A percentile compares a stretch with the other conserved stretches of the same genome.
phyloP scores from a whole-genome alignment of 257 asterid genomes.

The Parsonsia alboflavescens region DNA sequence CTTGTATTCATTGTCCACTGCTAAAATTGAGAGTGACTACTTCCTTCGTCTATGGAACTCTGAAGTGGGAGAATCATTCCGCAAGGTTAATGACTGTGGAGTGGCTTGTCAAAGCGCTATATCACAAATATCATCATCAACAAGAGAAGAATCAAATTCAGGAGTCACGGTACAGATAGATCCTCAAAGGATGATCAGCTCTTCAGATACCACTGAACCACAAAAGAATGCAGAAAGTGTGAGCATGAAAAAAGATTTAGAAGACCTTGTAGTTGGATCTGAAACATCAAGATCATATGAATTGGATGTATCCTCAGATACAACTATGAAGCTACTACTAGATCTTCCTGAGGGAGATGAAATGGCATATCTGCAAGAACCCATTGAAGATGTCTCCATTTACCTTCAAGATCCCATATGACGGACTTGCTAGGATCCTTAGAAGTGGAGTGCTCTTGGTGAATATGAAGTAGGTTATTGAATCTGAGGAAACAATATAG shows the following conservation, averaged over 20 bases:
- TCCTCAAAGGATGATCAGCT: conserved; percentile 18
- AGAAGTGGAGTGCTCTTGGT: neutral
- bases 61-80: conserved; percentile 50
- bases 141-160: conserved; percentile 37
- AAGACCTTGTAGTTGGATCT: conserved; percentile 21
- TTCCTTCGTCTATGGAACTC: conserved; percentile 60
- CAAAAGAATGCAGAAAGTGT: conserved; percentile 10
- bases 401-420: conserved; percentile 24
- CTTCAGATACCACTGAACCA: conserved; percentile 12
- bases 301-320: conserved; percentile 35
- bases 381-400: conserved; percentile 24
- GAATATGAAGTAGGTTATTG: neutral
- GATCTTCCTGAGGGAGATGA: conserved; percentile 42
- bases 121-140: conserved; percentile 44
- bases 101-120: conserved; percentile 30
- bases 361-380: conserved; percentile 41
- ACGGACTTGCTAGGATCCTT: neutral
- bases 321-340: conserved; percentile 31
- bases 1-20: conserved; percentile 12
- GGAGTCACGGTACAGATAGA: conserved; percentile 21
- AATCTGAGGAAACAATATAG: neutral
- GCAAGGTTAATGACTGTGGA: conserved; percentile 25
- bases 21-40: conserved; percentile 33
- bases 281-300: conserved; percentile 30
- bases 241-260: conserved; percentile 26